phyloP scores from a whole-genome alignment of 2,329 filamentous ascomycete species.

The Cordyceps sp. region DNA sequence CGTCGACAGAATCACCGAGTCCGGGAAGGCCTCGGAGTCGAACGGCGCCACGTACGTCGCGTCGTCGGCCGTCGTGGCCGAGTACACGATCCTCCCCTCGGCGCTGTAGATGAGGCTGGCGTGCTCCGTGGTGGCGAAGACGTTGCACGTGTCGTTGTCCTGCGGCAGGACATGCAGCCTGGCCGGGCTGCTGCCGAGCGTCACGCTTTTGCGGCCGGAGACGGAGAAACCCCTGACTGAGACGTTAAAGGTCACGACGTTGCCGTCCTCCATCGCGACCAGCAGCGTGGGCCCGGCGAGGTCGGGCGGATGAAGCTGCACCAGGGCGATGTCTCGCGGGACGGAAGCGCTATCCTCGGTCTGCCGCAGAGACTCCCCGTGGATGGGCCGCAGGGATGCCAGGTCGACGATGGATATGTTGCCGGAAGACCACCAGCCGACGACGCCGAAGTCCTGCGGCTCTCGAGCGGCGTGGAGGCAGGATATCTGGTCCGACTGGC shows the following conservation, averaged over 20 bases:
- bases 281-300: constrained; percentile 56
- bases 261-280: constrained; percentile 82
- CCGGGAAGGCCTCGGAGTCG: constrained; percentile 64
- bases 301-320: constrained; percentile 52
- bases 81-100: constrained; percentile 79
- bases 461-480: constrained; percentile 61
- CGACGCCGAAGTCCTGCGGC: constrained; percentile 50
- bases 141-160: constrained; percentile 49
- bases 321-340: constrained; percentile 65
- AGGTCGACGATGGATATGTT: constrained; percentile 60
- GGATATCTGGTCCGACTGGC: constrained; percentile 53
- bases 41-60: constrained; percentile 71
- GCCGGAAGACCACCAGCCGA: constrained; percentile 80
- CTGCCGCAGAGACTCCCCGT: constrained; percentile 43
- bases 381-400: constrained; percentile 45
- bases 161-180: constrained; percentile 64
- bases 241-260: constrained; percentile 70
- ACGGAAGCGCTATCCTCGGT: constrained; percentile 56
- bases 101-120: constrained; percentile 84
- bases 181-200: constrained; percentile 73
- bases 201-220: constrained; percentile 60
- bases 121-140: constrained; percentile 90
- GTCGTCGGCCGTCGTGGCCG: constrained; percentile 79
- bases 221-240: constrained; percentile 44
- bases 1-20: constrained; percentile 68